Evolutionary conservation across 345 rosid species (phyloP).

Genomic region (Salix koriyanagi): DNA sequence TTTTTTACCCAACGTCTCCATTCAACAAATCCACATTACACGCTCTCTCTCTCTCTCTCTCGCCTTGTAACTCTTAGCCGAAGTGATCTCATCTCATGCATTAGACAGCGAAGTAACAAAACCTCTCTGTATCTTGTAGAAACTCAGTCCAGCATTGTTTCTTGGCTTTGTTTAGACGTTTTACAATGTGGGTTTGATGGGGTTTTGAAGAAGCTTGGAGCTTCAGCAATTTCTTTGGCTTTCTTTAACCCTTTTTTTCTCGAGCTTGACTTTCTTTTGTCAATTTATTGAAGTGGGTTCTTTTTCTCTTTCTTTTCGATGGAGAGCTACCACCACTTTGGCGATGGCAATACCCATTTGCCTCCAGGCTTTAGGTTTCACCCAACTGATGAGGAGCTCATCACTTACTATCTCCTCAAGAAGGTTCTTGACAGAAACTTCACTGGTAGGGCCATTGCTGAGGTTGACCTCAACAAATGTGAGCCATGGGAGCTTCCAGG

Average conservation of each 20-base stretch:
- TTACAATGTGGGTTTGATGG: background rate
- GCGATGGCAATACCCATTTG: slow-evolving; percentile 42
- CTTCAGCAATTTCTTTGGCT: background rate
- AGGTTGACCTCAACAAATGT: slow-evolving; percentile 90
- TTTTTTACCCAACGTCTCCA: slow-evolving; percentile 16
- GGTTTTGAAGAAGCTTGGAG: background rate
- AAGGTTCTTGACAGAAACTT: slow-evolving; percentile 74
- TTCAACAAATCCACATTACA: slow-evolving; percentile 45
- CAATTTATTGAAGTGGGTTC: background rate
- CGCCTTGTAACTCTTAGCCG: background rate
- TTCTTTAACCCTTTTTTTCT: background rate
- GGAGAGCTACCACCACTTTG: slow-evolving; percentile 48
- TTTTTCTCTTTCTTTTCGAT: slow-evolving; percentile 13
- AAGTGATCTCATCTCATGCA: background rate
- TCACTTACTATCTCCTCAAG: slow-evolving; percentile 76
- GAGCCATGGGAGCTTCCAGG: slow-evolving; percentile 99
- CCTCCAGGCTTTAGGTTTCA: slow-evolving; percentile 96
- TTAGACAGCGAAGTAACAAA: background rate
- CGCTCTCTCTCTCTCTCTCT: background rate
- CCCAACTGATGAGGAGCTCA: slow-evolving; percentile 93
- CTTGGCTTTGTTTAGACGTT: background rate
- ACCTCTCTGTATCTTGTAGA: background rate
- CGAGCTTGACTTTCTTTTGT: background rate
- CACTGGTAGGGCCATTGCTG: slow-evolving; percentile 72
- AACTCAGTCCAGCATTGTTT: background rate